phyloP scores from a whole-genome alignment of 176 grass and related monocot genomes.

The Saccharum officinarum region DNA sequence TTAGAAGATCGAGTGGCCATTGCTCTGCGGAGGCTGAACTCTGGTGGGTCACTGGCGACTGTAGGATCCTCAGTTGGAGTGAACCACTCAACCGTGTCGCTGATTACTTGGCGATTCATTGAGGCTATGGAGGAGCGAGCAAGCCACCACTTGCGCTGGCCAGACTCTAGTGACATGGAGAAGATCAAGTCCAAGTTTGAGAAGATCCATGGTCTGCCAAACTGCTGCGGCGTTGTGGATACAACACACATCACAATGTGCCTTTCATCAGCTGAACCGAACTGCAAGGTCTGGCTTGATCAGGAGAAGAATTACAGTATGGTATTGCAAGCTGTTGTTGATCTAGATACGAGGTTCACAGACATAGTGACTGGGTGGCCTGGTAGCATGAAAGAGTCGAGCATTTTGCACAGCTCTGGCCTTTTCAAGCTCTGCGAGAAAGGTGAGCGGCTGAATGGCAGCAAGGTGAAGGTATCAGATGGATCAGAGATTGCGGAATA shows the following conservation, averaged over 20 bases:
- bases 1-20: constrained; percentile 70
- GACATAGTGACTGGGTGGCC: constrained; percentile 74
- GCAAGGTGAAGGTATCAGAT: constrained; percentile 33
- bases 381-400: constrained; percentile 63
- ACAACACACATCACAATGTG: constrained; percentile 76
- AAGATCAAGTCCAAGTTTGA: constrained; percentile 65
- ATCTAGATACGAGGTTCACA: constrained; percentile 48
- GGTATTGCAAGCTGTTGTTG: constrained; percentile 66
- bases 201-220: constrained; percentile 52
- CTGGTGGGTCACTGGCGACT: constrained; percentile 61
- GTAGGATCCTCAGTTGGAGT: constrained; percentile 56
- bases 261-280: constrained; percentile 62
- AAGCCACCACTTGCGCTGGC: constrained; percentile 57
- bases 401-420: constrained; percentile 54
- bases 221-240: constrained; percentile 69
- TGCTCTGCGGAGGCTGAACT: constrained; percentile 66
- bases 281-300: constrained; percentile 74
- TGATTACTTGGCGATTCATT: constrained; percentile 73
- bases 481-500: constrained; percentile 62
- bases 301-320: constrained; percentile 65
- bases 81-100: constrained; percentile 63
- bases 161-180: constrained; percentile 49
- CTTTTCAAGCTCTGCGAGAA: constrained; percentile 58
- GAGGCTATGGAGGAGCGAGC: constrained; percentile 64
- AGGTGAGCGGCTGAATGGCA: constrained; percentile 53